phyloP scores from a whole-genome alignment of 805 yeast genomes.

The Komagataella phaffii region DNA sequence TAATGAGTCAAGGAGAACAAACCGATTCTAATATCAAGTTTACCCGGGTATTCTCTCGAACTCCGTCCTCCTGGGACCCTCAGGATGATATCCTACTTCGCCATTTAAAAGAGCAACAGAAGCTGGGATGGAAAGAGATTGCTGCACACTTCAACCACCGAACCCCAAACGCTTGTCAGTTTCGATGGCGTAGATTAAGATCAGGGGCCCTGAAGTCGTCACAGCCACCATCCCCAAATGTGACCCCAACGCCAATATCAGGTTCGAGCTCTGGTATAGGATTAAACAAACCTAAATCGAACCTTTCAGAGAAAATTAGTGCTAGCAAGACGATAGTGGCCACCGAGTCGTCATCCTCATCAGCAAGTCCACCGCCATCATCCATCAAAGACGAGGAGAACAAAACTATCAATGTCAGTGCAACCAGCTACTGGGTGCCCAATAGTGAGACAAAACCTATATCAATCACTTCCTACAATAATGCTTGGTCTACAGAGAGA shows the following conservation, averaged over 20 bases:
- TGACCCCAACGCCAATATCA: background rate
- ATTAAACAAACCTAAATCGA: background rate
- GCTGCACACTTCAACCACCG: conserved; percentile 64
- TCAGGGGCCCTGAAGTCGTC: conserved; percentile 23
- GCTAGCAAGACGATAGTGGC: background rate
- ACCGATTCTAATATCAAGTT: background rate
- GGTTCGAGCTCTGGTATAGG: background rate
- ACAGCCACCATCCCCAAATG: conserved; percentile 4
- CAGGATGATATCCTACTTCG: conserved; percentile 60
- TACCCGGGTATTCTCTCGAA: conserved; percentile 2
- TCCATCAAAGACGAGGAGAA: background rate
- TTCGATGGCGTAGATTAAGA: conserved; percentile 70
- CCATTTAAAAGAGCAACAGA: conserved; percentile 67
- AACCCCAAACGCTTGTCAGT: conserved; percentile 84
- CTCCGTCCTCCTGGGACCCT: conserved; percentile 52
- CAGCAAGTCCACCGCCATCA: background rate
- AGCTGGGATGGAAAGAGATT: conserved; percentile 84
- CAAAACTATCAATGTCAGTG: background rate
- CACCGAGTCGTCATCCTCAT: background rate
- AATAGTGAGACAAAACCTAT: background rate
- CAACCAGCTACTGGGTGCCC: background rate
- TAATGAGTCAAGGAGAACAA: background rate
- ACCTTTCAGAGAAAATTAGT: background rate
- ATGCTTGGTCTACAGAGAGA: background rate
- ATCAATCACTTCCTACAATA: background rate